Evolutionary conservation across 768 basidiomycete genomes (phyloP).

Genomic region (Phallus indusiatus): DNA sequence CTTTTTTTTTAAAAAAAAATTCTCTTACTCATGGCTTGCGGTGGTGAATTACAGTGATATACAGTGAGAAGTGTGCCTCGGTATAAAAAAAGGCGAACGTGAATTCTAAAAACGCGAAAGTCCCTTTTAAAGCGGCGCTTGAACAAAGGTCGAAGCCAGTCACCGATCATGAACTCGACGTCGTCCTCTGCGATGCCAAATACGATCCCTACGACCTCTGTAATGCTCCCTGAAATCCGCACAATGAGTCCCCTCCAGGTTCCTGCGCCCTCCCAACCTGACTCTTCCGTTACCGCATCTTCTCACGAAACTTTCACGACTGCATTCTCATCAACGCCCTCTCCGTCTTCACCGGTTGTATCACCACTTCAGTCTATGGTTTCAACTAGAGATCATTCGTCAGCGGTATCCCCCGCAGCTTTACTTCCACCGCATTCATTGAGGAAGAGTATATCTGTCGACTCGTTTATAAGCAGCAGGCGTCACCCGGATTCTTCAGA

Average conservation of each 20-base stretch:
- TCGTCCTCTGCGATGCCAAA: neutral
- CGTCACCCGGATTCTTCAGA: conserved; percentile 16
- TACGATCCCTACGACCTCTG: neutral
- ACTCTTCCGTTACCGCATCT: conserved; percentile 23
- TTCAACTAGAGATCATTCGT: conserved; percentile 17
- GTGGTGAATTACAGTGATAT: neutral
- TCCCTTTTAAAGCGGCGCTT: neutral
- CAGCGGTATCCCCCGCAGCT: conserved; percentile 18
- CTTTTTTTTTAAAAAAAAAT: neutral
- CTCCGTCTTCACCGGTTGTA: conserved; percentile 26
- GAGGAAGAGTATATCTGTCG: conserved; percentile 69
- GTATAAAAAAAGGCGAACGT: neutral
- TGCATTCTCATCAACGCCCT: conserved; percentile 13
- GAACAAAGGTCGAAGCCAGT: neutral
- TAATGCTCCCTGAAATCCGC: conserved; percentile 1
- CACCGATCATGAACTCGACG: neutral
- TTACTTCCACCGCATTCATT: conserved; percentile 33
- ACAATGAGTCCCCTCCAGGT: neutral
- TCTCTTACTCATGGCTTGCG: neutral
- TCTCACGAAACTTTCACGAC: conserved; percentile 36
- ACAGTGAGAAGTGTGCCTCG: neutral
- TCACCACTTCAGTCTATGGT: conserved; percentile 15
- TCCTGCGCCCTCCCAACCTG: conserved; percentile 10
- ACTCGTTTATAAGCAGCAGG: conserved; percentile 53
- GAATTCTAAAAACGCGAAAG: neutral